phyloP scores from a whole-genome alignment of 2,329 filamentous ascomycete species.

The Bipolaris oryzae region DNA sequence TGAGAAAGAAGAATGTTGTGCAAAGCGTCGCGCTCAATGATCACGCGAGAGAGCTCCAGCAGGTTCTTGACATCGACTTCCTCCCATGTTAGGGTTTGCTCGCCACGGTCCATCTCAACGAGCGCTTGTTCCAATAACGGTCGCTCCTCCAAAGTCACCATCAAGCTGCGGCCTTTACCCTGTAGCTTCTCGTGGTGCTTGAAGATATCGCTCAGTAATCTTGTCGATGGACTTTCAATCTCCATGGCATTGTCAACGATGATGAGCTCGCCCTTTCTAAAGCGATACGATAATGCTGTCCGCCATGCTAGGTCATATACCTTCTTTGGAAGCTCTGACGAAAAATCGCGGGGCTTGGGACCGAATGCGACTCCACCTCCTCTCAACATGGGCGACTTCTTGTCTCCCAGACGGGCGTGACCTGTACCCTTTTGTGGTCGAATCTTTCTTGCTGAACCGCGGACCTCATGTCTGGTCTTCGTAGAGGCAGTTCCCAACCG shows the following conservation, averaged over 20 bases:
- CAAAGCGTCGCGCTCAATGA: constrained; percentile 84
- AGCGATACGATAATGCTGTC: constrained; percentile 90
- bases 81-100: constrained; percentile 69
- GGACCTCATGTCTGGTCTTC: constrained; percentile 71
- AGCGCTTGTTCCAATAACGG: constrained; percentile 70
- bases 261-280: constrained; percentile 82
- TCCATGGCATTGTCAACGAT: constrained; percentile 81
- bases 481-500: constrained; percentile 73
- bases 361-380: constrained; percentile 90
- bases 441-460: constrained; percentile 82
- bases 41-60: constrained; percentile 79
- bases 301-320: constrained; percentile 96
- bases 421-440: constrained; percentile 87
- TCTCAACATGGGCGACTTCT: constrained; percentile 78
- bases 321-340: constrained; percentile 80
- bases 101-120: constrained; percentile 68
- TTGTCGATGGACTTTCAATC: constrained; percentile 67
- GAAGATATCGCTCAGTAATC: constrained; percentile 72
- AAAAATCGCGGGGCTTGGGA: constrained; percentile 91
- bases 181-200: constrained; percentile 64
- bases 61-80: constrained; percentile 97
- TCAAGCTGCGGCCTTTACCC: constrained; percentile 35
- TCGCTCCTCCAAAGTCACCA: constrained; percentile 39
- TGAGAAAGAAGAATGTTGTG: constrained; percentile 66
- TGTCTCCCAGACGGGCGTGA: constrained; percentile 76